Percentiles rank a stretch among this genome's conserved stretches.
Conservation (phyloP, 805 yeast species). For the Torulaspora indica region DNA sequence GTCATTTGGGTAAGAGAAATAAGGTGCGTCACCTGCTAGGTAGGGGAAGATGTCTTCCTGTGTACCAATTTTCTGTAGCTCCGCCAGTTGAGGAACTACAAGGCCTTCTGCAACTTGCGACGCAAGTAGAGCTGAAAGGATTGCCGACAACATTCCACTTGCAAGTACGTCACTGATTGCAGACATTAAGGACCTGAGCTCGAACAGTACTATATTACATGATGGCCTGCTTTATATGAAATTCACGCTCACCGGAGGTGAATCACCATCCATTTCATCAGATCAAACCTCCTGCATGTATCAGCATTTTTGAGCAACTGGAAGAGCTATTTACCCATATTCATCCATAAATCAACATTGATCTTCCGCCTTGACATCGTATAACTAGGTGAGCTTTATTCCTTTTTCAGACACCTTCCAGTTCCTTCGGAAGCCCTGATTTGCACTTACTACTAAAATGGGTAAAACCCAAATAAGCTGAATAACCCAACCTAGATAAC, state of each 20-base stretch:
- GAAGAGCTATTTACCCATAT: not conserved
- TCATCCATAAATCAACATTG: no score
- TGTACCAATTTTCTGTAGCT: conserved; percentile 15
- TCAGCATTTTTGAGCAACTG: not conserved
- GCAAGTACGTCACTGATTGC: not conserved
- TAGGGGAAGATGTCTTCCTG: conserved; percentile 42
- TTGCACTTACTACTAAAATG: not conserved
- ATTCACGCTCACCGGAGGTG: not conserved
- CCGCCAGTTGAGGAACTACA: conserved; percentile 8
- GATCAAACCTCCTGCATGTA: no score
- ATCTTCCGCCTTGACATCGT: not conserved
- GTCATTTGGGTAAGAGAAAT: conserved; percentile 44
- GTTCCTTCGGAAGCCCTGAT: not conserved
- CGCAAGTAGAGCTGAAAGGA: conserved; percentile 53
- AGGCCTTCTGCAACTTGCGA: conserved; percentile 37
- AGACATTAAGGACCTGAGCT: not conserved
- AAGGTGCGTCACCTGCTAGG: conserved; percentile 57
- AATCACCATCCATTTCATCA: no score
- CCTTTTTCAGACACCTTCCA: not conserved
- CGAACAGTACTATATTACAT: not conserved
- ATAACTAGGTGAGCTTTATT: not conserved
- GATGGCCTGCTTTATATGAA: not conserved
- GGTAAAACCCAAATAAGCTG: not conserved
- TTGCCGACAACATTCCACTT: conserved; percentile 55
- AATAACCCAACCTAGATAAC: no score